phyloP scores from a whole-genome alignment of 495 filamentous ascomycete species.

The Lentithecium fluviatile region DNA sequence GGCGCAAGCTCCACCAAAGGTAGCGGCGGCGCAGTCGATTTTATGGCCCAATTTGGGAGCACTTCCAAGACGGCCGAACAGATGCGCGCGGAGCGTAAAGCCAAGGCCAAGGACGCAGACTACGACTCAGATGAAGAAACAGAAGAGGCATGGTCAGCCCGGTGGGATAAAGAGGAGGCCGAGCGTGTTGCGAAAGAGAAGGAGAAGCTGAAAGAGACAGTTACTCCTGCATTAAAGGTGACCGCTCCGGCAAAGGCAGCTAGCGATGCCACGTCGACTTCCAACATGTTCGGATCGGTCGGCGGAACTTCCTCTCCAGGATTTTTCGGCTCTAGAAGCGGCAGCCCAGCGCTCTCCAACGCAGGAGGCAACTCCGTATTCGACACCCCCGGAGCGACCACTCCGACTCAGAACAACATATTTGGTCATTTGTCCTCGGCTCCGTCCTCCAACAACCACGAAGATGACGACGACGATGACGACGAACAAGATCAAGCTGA shows the following conservation, averaged over 20 bases:
- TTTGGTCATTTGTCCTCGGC: conserved; percentile 29
- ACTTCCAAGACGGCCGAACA: conserved; percentile 15
- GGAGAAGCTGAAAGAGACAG: conserved; percentile 8
- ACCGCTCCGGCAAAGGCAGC: not conserved
- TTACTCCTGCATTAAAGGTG: conserved; percentile 1
- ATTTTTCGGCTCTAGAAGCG: conserved; percentile 3
- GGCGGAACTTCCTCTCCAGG: conserved; percentile 3
- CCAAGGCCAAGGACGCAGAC: conserved; percentile 22
- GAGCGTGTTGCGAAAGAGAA: conserved; percentile 13
- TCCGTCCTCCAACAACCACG: conserved; percentile 15
- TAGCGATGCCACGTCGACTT: not conserved
- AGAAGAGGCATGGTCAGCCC: conserved; percentile 17
- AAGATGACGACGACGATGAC: conserved; percentile 4
- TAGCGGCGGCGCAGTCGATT: not conserved
- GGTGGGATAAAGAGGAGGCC: conserved; percentile 11
- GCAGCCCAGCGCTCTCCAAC: conserved; percentile 21
- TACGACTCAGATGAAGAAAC: conserved; percentile 27
- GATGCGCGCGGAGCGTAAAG: conserved; percentile 18
- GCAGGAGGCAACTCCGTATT: conserved; percentile 22
- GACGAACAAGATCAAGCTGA: conserved; percentile 20
- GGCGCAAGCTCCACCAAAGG: conserved; percentile 4
- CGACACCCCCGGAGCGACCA: not conserved
- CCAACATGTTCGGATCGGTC: not conserved
- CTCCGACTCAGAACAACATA: conserved; percentile 9
- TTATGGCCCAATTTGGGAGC: conserved; percentile 19